Percentiles rank a stretch among this genome's conserved stretches.
Conservation (phyloP, 2,329 filamentous ascomycete species). For the Cadophora gregata region DNA sequence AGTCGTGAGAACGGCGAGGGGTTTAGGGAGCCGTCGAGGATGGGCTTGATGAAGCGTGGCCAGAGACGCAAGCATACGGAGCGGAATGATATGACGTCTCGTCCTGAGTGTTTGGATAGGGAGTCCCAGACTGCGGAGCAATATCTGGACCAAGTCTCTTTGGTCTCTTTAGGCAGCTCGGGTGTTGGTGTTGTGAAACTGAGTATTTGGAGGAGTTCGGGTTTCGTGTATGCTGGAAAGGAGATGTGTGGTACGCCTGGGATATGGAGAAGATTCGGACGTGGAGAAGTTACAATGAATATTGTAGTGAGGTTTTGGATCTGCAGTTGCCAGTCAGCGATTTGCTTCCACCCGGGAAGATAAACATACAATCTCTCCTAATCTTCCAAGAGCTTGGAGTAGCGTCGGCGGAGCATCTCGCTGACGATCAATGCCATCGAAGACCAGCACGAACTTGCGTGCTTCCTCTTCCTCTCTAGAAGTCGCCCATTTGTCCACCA, state of each 20-base stretch:
- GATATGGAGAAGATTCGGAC: conserved; percentile 71
- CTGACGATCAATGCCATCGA: conserved; percentile 88
- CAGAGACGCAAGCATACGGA: conserved; percentile 77
- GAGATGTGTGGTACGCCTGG: conserved; percentile 76
- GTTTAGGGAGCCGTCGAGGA: conserved; percentile 69
- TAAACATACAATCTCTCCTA: conserved; percentile 76
- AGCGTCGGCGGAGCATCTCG: conserved; percentile 80
- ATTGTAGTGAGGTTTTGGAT: conserved; percentile 79
- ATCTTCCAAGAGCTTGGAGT: conserved; percentile 77
- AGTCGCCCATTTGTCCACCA: conserved; percentile 52
- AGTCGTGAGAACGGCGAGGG: conserved; percentile 85
- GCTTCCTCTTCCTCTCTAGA: conserved; percentile 38
- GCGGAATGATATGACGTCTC: conserved; percentile 76
- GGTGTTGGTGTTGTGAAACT: conserved; percentile 56
- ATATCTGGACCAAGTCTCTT: conserved; percentile 81
- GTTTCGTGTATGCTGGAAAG: conserved; percentile 84
- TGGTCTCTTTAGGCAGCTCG: conserved; percentile 59
- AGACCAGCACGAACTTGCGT: conserved; percentile 76
- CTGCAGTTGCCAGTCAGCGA: conserved; percentile 51
- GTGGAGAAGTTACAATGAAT: conserved; percentile 76
- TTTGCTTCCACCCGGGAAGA: not conserved
- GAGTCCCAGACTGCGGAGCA: conserved; percentile 86
- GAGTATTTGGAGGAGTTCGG: conserved; percentile 80
- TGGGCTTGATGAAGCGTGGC: conserved; percentile 82
- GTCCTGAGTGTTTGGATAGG: conserved; percentile 77